Evolutionary conservation across 345 rosid species (phyloP).

Genomic region (Gynandropsis gynandra): DNA sequence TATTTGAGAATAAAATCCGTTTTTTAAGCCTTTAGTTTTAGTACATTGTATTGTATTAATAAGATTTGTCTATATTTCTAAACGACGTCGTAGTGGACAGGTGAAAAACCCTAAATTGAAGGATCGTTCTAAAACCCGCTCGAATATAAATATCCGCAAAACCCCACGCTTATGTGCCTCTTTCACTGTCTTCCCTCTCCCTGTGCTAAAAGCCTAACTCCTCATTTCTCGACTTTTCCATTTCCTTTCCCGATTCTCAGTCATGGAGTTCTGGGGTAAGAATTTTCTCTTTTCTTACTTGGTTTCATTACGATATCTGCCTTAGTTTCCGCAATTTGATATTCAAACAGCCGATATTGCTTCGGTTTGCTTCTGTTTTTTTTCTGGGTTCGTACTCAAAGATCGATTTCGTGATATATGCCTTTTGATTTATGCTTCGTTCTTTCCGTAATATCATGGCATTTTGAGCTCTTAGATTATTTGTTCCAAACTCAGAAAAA

Average conservation of each 20-base stretch:
- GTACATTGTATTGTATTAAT: too few relatives aligned
- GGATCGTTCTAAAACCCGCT: constrained; percentile 12
- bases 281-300: background rate
- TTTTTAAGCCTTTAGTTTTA: too few relatives aligned
- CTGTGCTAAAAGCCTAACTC: constrained; percentile 18
- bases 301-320: too few relatives aligned
- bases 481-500: too few relatives aligned
- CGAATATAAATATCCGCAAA: constrained; percentile 10
- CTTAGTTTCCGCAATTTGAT: background rate
- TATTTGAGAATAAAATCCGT: too few relatives aligned
- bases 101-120: constrained; percentile 12
- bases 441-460: too few relatives aligned
- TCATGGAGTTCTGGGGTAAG: constrained; percentile 31
- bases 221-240: background rate
- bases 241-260: background rate
- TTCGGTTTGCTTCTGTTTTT: too few relatives aligned
- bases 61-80: too few relatives aligned
- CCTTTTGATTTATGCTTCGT: too few relatives aligned
- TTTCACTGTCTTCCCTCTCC: background rate
- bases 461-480: too few relatives aligned
- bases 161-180: background rate
- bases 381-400: too few relatives aligned
- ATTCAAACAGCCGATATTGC: background rate
- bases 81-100: background rate
- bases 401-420: too few relatives aligned